phyloP scores from a whole-genome alignment of 495 filamentous ascomycete species.

The Podospora australis region DNA sequence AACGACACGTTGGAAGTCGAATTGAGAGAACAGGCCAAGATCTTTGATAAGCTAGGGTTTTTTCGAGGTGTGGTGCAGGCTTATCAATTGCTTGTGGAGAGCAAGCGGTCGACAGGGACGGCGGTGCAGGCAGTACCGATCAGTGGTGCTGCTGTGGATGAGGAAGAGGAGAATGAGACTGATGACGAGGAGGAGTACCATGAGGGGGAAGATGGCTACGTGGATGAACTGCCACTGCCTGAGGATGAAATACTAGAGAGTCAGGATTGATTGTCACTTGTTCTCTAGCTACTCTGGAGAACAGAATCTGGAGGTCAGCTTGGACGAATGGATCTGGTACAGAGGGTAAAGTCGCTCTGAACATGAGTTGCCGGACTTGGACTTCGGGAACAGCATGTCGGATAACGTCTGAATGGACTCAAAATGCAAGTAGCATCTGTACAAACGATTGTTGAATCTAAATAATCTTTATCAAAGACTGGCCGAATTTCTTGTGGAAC shows the following conservation, averaged over 20 bases:
- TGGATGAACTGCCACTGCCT: not conserved
- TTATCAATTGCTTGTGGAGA: not conserved
- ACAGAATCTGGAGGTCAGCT: no score
- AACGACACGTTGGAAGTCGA: slow-evolving; percentile 1
- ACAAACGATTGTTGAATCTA: no score
- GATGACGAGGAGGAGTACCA: not conserved
- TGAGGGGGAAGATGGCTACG: not conserved
- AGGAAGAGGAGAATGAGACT: not conserved
- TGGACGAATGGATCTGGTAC: no score
- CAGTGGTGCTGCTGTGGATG: not conserved
- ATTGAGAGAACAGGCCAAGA: not conserved
- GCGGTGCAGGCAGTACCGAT: not conserved
- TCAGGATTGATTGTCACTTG: not conserved
- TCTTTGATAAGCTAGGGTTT: not conserved
- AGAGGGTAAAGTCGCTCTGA: no score
- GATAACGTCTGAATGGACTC: no score
- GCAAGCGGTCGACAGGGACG: not conserved
- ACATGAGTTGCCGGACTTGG: no score
- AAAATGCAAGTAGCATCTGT: no score
- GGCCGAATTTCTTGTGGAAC: no score
- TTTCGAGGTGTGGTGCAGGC: not conserved
- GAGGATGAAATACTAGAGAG: not conserved
- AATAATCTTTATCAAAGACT: no score
- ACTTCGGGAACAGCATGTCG: no score
- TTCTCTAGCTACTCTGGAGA: no score